Base-by-base conservation (phyloP, 495 filamentous ascomycete genomes). In the Tetracladium marchalianum region DNA sequence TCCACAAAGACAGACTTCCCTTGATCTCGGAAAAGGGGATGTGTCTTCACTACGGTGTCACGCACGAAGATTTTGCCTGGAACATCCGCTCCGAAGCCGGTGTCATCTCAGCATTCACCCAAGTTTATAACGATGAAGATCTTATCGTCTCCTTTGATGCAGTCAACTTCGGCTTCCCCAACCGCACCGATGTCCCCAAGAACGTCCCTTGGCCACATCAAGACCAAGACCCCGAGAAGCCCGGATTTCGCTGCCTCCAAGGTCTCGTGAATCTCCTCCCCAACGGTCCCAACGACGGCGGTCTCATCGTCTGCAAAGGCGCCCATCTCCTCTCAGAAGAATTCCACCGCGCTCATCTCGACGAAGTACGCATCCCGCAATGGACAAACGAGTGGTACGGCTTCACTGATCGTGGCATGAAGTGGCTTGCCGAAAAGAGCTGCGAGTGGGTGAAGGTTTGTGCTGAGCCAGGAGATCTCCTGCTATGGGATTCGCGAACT, bases 141-240 rank as follows among this genome's bases (percentile, higher is more conserved):
- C 37, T 72, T 39, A 63, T 72, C 40, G 66, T 70, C 1, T 71
- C 68, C 0, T 72, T 72, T 46, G 67, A 70, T 49, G 65, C 59
- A 1, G 52, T 66, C 39, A 72, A 72, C 50, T 55, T 72, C 35
- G 51, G 55, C 27, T 67, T 68, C 41, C 50, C 63, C 8, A 64
- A 66, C 35, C 63, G 59, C n/a, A 56, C 50, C 38, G 63, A 68
- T 43, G 31, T 66, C 22, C 48, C 62, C 8, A 44, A 55, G 41
- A 66, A 68, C 51, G 66, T 61, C 13, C 65, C 67, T 12, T 71
- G 69, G 69, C 68, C 68, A 2, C 69, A 73, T 47, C 60, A 65
- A 43, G 70, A 73, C 38, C 70, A 73, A 48, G 58, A 65, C 40
- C 67, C 67, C 7, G 47, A 50, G 5, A 65, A 66, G 31, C 62